Evolutionary conservation across 257 asterid species (phyloP), one percentile per base, ranked within the genome.

Genomic region (Solanum chiquidenum): DNA sequence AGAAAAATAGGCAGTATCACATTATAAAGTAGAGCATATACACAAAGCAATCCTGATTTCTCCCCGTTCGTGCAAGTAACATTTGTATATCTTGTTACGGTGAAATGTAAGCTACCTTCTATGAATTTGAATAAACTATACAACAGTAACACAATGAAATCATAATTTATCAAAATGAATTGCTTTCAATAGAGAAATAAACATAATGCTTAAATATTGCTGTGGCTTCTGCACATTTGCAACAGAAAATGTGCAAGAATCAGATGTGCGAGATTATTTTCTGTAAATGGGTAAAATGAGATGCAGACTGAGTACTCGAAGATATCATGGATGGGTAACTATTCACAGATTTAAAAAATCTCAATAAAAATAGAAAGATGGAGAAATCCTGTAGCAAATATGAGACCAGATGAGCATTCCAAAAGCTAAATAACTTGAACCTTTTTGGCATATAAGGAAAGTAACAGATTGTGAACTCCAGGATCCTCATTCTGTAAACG

Each of bases 401-500:
- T n/a, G 83, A 87, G 68, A 58, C 31, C 62, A 89, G 86, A 13
- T 58, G 69, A 60, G 91, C 86, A 89, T 86, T 71, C 37, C 55
- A 87, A 73, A 79, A 84, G 72, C 82, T 52, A 69, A 83, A 88
- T 42, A 88, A 89, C 84, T 75, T 91, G 33, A 89, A 97, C 98
- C 99, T 97, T 97, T 92, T 94, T 95, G 75, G 98, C 92, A 84
- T 97, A 97, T 89, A 97, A 91, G 44, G 98, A 95, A 84, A 97
- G 98, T 90, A 97, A 90, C 89, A 97, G 91, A 91, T 97, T 97
- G 92, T 97, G 99, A 90, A 95, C 93, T 75, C 99, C 98, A 49
- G 98, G 95, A 93, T 97, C 99, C 93, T 95, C 98, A 88, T 95
- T 97, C 98, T 92, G 99, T 95, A 97, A 88, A 88, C 96, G 96